Evolutionary conservation across 495 filamentous ascomycete genomes (phyloP).

Genomic region (Neurospora sublineolata): DNA sequence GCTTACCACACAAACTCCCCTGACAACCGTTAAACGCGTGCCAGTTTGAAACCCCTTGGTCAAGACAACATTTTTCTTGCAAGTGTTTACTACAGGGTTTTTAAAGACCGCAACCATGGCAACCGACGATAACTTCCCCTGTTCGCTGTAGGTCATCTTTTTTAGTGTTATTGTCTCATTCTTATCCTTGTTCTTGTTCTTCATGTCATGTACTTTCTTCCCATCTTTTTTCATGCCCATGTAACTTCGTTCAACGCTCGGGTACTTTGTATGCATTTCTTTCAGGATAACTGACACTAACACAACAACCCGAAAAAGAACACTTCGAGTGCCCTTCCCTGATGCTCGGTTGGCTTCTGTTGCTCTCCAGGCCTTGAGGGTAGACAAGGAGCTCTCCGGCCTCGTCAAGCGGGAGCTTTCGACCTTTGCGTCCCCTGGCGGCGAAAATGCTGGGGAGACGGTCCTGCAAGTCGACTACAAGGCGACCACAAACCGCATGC

Average conservation of each 20-base stretch:
- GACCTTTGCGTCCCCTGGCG: constrained; percentile 29
- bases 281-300: neutral
- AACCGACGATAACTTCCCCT: constrained; percentile 42
- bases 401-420: constrained; percentile 64
- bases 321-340: constrained; percentile 73
- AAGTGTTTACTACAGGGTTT: neutral
- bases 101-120: constrained; percentile 6
- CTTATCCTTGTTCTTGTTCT: neutral
- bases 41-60: neutral
- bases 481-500: constrained; percentile 90
- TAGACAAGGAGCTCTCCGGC: constrained; percentile 81
- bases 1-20: neutral
- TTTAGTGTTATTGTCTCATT: neutral
- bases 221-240: neutral
- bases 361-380: constrained; percentile 63
- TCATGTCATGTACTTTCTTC: neutral
- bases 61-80: neutral
- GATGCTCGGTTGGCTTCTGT: constrained; percentile 65
- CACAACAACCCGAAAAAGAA: constrained; percentile 36
- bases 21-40: neutral
- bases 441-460: constrained; percentile 30
- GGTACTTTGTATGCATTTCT: neutral
- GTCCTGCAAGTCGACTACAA: constrained; percentile 67
- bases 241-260: too few species aligned
- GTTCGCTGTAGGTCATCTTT: constrained; percentile 47